phyloP scores from a whole-genome alignment of 2,329 filamentous ascomycete species.

The Fusarium mangiferae region DNA sequence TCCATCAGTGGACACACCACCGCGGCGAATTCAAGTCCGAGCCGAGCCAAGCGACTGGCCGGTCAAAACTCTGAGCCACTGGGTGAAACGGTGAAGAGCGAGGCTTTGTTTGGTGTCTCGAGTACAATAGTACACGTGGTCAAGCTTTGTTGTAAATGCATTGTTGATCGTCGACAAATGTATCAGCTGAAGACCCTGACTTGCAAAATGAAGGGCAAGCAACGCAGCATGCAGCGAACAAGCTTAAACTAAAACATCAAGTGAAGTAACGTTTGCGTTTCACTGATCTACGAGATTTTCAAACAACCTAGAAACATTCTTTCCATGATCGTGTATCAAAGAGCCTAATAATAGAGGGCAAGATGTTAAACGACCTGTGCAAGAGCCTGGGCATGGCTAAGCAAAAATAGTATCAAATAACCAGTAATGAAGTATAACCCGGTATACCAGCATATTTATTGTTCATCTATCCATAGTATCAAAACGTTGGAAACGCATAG shows the following conservation, averaged over 20 bases:
- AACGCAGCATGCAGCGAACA: not conserved
- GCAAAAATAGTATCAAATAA: not conserved
- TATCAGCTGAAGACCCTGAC: not conserved
- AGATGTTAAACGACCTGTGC: not conserved
- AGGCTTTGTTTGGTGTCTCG: not conserved
- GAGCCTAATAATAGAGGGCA: not conserved
- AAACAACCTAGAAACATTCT: not conserved
- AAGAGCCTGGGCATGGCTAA: not conserved
- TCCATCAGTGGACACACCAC: not conserved
- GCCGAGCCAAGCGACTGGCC: slow-evolving; percentile 32
- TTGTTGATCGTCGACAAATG: not conserved
- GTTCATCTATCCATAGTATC: not conserved
- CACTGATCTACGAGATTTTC: slow-evolving; percentile 10
- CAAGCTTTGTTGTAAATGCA: not conserved
- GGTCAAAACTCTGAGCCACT: not conserved
- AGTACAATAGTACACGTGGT: slow-evolving; percentile 1
- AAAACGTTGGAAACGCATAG: not conserved
- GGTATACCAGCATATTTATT: not conserved
- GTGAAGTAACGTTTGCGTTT: not conserved
- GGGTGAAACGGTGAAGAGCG: not conserved
- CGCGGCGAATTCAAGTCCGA: not conserved
- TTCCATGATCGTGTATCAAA: not conserved
- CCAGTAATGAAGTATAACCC: not conserved
- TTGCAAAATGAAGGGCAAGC: not conserved
- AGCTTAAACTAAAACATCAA: not conserved